Conservation (phyloP, 1,284 basidiomycete species). For the Cryptococcus sp. region DNA sequence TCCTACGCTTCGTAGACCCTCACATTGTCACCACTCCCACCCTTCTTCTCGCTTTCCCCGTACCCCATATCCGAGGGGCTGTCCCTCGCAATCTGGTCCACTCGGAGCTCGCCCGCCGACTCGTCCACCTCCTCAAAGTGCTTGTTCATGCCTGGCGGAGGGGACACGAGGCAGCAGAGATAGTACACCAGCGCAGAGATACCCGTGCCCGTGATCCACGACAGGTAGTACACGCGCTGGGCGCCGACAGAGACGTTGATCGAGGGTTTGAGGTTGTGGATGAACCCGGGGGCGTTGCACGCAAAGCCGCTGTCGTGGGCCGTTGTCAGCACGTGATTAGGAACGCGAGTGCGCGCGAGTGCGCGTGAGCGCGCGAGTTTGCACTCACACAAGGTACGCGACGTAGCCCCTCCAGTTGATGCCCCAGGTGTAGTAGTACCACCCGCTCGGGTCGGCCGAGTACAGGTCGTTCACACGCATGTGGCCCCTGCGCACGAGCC, state of each 20-base stretch:
- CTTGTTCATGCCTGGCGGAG: slow-evolving; percentile 56
- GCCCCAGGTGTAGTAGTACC: slow-evolving; percentile 74
- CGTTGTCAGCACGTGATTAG: slow-evolving; percentile 30
- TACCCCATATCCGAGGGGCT: neutral
- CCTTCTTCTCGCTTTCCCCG: slow-evolving; percentile 1
- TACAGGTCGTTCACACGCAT: slow-evolving; percentile 72
- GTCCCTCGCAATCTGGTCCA: slow-evolving; percentile 7
- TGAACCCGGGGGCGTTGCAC: slow-evolving; percentile 68
- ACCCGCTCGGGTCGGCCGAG: slow-evolving; percentile 56
- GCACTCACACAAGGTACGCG: slow-evolving; percentile 37
- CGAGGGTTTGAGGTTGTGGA: slow-evolving; percentile 53
- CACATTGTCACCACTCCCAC: neutral
- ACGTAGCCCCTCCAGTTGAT: slow-evolving; percentile 62
- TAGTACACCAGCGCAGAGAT: slow-evolving; percentile 65
- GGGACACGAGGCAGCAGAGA: slow-evolving; percentile 59
- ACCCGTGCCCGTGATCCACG: slow-evolving; percentile 74
- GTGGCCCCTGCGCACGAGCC: slow-evolving; percentile 67
- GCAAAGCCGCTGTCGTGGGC: slow-evolving; percentile 72
- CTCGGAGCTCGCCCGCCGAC: slow-evolving; percentile 16
- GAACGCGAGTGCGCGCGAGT: neutral
- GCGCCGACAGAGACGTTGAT: slow-evolving; percentile 61
- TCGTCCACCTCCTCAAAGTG: slow-evolving; percentile 63
- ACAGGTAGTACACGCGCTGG: slow-evolving; percentile 65
- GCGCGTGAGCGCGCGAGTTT: neutral
- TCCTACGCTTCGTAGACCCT: no score